These are phyloP conservation scores for Aspergillus japonicus DNA, from an alignment of 2,329 filamentous ascomycete genomes.

Conservation along the genomic window DNA sequence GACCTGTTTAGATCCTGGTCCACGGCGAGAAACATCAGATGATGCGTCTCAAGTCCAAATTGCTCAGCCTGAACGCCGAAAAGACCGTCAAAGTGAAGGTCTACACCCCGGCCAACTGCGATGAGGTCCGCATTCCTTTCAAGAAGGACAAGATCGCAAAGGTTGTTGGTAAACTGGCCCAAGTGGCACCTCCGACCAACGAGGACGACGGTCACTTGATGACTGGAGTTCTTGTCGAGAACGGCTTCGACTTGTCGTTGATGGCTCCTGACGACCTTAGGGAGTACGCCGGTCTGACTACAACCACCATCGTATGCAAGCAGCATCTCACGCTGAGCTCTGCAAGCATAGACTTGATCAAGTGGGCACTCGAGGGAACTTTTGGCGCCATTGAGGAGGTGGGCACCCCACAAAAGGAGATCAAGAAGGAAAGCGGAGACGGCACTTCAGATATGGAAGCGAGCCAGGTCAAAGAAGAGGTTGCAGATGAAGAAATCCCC, in stretches of 20 bases:
- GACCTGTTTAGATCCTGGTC: slow-evolving; percentile 71
- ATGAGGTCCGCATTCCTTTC: slow-evolving; percentile 92
- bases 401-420: slow-evolving; percentile 23
- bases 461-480: slow-evolving; percentile 34
- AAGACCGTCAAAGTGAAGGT: slow-evolving; percentile 84
- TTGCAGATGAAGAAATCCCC: slow-evolving; percentile 47
- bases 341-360: slow-evolving; percentile 85
- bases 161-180: slow-evolving; percentile 89
- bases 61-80: slow-evolving; percentile 84
- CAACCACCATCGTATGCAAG: slow-evolving; percentile 88
- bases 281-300: slow-evolving; percentile 95
- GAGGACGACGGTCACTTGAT: slow-evolving; percentile 61
- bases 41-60: slow-evolving; percentile 92
- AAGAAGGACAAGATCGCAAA: slow-evolving; percentile 93
- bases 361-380: slow-evolving; percentile 90
- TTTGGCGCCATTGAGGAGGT: slow-evolving; percentile 77
- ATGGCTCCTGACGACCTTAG: slow-evolving; percentile 96
- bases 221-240: slow-evolving; percentile 90
- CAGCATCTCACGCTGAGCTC: slow-evolving; percentile 85
- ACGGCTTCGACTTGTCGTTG: slow-evolving; percentile 93
- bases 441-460: slow-evolving; percentile 42
- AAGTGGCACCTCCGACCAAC: slow-evolving; percentile 66
- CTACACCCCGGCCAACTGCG: slow-evolving; percentile 89
- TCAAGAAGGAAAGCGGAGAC: slow-evolving; percentile 28
- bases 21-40: slow-evolving; percentile 98